Percentiles rank a stretch among this genome's conserved stretches.
phyloP scores from a whole-genome alignment of 441 rosid species.

The Erysimum cheiri region DNA sequence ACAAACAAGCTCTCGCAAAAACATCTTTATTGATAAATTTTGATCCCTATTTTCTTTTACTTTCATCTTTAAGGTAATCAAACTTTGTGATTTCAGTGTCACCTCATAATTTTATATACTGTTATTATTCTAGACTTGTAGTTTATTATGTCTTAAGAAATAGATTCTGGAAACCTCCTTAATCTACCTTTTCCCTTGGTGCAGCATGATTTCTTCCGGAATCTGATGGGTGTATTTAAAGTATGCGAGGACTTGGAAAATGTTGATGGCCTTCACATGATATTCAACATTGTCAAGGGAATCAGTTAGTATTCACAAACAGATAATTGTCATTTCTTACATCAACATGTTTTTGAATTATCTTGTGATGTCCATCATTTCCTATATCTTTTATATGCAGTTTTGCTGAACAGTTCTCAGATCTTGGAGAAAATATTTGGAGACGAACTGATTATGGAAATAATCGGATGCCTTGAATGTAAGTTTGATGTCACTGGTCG shows the following conservation, averaged over 20 bases:
- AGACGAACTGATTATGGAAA: conserved; percentile 94
- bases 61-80: conserved; percentile 20
- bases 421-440: conserved; percentile 91
- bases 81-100: conserved; percentile 31
- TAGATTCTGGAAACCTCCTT: conserved; percentile 27
- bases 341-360: conserved; percentile 1
- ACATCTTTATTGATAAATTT: conserved; percentile 18
- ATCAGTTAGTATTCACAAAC: conserved; percentile 66
- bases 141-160: conserved; percentile 12
- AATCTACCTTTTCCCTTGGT: conserved; percentile 40
- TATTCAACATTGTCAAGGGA: conserved; percentile 91
- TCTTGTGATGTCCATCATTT: conserved; percentile 37
- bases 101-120: background rate
- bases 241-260: conserved; percentile 92
- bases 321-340: conserved; percentile 28
- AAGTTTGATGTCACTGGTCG: conserved; percentile 49
- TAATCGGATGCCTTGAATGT: conserved; percentile 98
- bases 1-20: conserved; percentile 16
- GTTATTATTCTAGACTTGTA: background rate
- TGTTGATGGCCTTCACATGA: conserved; percentile 92
- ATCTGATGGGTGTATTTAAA: conserved; percentile 84
- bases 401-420: conserved; percentile 90
- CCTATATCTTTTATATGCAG: conserved; percentile 54
- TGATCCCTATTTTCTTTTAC: conserved; percentile 8
- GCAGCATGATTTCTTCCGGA: conserved; percentile 91